Evolutionary conservation across 2,329 filamentous ascomycete genomes (phyloP), one percentile per base, ranked within the genome.

Genomic region (Zymoseptoria passerinii): DNA sequence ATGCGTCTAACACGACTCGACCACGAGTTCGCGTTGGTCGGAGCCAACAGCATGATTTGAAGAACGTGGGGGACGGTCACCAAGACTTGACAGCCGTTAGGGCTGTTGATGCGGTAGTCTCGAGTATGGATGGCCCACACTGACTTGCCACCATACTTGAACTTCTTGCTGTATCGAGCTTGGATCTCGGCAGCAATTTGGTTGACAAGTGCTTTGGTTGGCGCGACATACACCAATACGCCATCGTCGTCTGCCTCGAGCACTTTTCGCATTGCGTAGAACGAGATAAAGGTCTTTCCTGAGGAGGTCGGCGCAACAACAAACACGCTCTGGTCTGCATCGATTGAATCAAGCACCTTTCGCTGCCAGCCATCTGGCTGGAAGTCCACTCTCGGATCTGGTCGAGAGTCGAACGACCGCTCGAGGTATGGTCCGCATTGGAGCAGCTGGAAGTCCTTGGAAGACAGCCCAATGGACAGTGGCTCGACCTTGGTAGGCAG

Each of bases 251-350:
- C 83, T 3, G 80, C 79, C 67, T 87, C 79, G 8, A 92, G 75
- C 0, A 91, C 77, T 67, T 89, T 85, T 67, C 88, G 86, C 86
- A 92, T 92, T 1, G 88, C 88, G 65, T 92, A 91, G 71, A 92
- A 92, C 0, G 83, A 87, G 59, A 92, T 92, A 70, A 92, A 92
- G 0, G 88, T 92, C 71, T 92, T 92, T 62, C 89, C 89, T 0
- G 89, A 85, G 23, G 85, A 89, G 0, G 88, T 92, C 0, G 88
- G 88, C 0, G 88, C 88, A 8, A 92, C 84, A 0, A 90, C 86
- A 59, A 92, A 85, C 0, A 90, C 75, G 64, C 86, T 90, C 63
- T 84, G 81, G 56, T 87, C 78, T 0, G 78, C 79, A 69, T 92
- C 88, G 44, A 92, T 85, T 48, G 83, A 81, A 62, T 92, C 86